Evolutionary conservation across 768 basidiomycete species (phyloP), one percentile per base, ranked within the genome.

Genomic region (Suillus discolor): DNA sequence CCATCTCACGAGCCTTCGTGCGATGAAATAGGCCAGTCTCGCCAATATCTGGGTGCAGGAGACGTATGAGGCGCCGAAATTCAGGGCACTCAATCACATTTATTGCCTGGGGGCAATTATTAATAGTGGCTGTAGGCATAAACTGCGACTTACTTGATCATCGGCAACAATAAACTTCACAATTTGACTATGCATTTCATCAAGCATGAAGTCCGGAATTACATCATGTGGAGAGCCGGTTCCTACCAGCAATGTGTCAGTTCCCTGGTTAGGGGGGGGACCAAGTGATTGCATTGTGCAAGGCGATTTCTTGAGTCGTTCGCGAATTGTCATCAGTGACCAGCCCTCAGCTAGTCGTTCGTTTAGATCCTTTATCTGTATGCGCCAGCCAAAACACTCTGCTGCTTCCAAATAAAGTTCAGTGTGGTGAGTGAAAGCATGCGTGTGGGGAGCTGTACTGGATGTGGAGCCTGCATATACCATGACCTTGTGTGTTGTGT

Each of bases 61-160:
- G 36, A 36, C 6, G 9, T 8, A 36, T 36, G 36, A 36, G 36
- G 6, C 6, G 9, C 11, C 9, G 11, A 36, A 36, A 36, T 36
- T 36, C 11, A 36, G 36, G 36, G 2, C 36, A 36, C 36, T 36
- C 9, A 2, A 36, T 36, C 39, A 77, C 65, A 5, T 13, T 47
- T 23, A 47, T 23, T 4, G 45, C 45, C 45, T 47, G n/a, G 45
- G 11, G n/a, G 11, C 11, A 6, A 23, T 6, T 23, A 12, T 47
- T n/a, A 23, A 23, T 47, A 4, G 45, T 47, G n/a, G 45, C 45
- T 47, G n/a, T 47, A 47, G n/a, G 45, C 11, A 23, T 23, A 11
- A 47, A 23, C 45, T 47, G 42, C 3, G 6, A 42, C 42, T 42
- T 6, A 42, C 42, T 4, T 42, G 42, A 42, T 42, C 18, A 18